Percentiles rank a stretch among this genome's conserved stretches.
Conservation (phyloP, 371 early-diverging fungal species). For the Lichtheimia hyalospora region DNA sequence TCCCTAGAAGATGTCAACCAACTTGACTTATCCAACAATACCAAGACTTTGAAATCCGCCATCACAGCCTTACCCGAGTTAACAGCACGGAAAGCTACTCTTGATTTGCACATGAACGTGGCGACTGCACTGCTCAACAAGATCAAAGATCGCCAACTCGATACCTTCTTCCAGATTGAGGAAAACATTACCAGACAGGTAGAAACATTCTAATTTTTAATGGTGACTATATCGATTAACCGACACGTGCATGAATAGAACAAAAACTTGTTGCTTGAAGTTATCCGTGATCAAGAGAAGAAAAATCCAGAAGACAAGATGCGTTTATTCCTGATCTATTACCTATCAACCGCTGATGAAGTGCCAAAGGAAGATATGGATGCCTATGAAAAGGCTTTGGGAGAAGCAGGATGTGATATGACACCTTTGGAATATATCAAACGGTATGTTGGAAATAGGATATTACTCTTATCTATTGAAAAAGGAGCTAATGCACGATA, state of each 20-base stretch:
- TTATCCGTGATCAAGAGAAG: constrained; percentile 77
- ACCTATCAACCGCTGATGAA: constrained; percentile 74
- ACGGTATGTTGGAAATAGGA: constrained; percentile 41
- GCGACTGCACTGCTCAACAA: constrained; percentile 89
- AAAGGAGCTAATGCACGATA: constrained; percentile 2
- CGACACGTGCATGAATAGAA: constrained; percentile 35
- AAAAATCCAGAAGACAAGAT: constrained; percentile 87
- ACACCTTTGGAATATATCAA: constrained; percentile 80
- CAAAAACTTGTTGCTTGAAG: constrained; percentile 80
- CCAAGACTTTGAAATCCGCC: constrained; percentile 88
- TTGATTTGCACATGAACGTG: constrained; percentile 99
- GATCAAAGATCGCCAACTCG: constrained; percentile 95
- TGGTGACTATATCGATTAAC: background rate
- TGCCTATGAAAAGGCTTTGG: constrained; percentile 79
- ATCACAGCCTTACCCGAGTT: constrained; percentile 95
- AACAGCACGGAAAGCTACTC: constrained; percentile 90
- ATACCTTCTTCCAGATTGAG: constrained; percentile 94
- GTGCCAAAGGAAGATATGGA: constrained; percentile 77
- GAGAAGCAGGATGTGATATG: constrained; percentile 73
- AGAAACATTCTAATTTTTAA: background rate
- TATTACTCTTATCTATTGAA: background rate
- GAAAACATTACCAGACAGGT: constrained; percentile 75
- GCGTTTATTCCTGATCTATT: constrained; percentile 86
- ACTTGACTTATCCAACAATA: constrained; percentile 69
- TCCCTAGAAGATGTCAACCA: constrained; percentile 86